phyloP scores from a whole-genome alignment of 1,284 basidiomycete species.

The Apiotrichum gamsii region DNA sequence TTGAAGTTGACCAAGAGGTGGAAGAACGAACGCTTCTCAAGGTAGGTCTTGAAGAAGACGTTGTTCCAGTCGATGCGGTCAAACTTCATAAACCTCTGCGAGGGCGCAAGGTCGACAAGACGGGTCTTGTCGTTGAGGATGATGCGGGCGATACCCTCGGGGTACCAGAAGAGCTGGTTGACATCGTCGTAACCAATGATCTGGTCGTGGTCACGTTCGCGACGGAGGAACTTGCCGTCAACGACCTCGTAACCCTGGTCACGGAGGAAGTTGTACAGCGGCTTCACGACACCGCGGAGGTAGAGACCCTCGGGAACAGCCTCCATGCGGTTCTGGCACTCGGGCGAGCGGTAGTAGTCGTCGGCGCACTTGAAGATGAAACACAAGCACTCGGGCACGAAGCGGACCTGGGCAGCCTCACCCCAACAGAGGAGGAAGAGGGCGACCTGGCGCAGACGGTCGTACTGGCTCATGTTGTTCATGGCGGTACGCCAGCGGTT shows the following conservation, averaged over 20 bases:
- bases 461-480: conserved; percentile 98
- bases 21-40: conserved; percentile 87
- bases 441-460: conserved; percentile 91
- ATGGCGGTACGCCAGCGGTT: conserved; percentile 96
- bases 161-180: conserved; percentile 99
- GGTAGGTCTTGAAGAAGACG: conserved; percentile 96
- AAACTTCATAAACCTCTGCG: conserved; percentile 90
- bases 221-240: conserved; percentile 89
- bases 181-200: conserved; percentile 99
- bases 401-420: conserved; percentile 97
- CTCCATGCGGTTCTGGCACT: conserved; percentile 90
- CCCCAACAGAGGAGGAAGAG: conserved; percentile 96
- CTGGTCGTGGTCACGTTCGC: conserved; percentile 86
- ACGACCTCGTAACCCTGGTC: conserved; percentile 97
- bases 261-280: conserved; percentile 93
- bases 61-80: conserved; percentile 89
- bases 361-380: conserved; percentile 99
- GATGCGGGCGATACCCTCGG: conserved; percentile 93
- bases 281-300: conserved; percentile 83
- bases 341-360: conserved; percentile 98
- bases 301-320: conserved; percentile 94
- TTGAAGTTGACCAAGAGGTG: conserved; percentile 97
- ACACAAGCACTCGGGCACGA: conserved; percentile 92
- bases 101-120: conserved; percentile 78
- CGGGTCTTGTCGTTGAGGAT: conserved; percentile 83